These are phyloP conservation scores for Chlorella sp. DNA, from an alignment of 139 green algal species.

Conservation along the genomic window DNA sequence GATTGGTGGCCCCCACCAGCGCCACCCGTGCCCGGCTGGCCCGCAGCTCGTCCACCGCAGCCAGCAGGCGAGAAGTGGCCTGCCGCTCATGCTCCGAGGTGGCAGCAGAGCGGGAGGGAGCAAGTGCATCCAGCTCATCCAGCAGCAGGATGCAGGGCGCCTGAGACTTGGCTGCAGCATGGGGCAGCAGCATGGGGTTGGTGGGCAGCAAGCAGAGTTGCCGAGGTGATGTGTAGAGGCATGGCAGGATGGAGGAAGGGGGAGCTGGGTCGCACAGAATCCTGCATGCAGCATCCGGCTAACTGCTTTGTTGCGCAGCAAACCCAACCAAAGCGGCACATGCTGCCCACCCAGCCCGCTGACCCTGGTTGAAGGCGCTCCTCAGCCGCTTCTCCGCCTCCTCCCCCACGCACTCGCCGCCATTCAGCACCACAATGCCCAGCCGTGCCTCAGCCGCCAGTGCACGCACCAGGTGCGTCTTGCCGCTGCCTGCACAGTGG, in stretches of 20 bases:
- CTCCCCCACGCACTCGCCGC: conserved; percentile 77
- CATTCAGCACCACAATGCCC: conserved; percentile 76
- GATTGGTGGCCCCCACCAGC: conserved; percentile 87
- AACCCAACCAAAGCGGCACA: too few relatives aligned
- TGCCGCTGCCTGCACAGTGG: conserved; percentile 63
- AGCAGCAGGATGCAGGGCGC: conserved; percentile 92
- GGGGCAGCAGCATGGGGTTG: conserved; percentile 29
- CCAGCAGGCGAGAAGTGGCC: conserved; percentile 30
- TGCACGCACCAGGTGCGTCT: conserved; percentile 86
- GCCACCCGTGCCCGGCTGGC: conserved; percentile 24
- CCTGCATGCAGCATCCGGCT: too few relatives aligned
- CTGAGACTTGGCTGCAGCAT: conserved; percentile 64
- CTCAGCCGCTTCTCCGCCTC: conserved; percentile 14
- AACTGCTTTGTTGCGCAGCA: too few relatives aligned
- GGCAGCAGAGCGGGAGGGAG: conserved; percentile 35
- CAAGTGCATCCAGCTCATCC: conserved; percentile 61
- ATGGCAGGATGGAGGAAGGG: too few relatives aligned
- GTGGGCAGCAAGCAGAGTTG: neutral
- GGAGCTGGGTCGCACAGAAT: too few relatives aligned
- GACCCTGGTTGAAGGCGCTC: conserved; percentile 25
- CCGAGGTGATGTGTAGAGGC: too few relatives aligned
- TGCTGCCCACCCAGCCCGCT: too few relatives aligned
- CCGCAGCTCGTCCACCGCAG: conserved; percentile 41
- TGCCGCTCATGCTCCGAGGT: conserved; percentile 2
- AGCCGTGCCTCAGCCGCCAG: conserved; percentile 86